Base-by-base conservation (phyloP, 805 yeast genomes). In the Yarrowia porcina region DNA sequence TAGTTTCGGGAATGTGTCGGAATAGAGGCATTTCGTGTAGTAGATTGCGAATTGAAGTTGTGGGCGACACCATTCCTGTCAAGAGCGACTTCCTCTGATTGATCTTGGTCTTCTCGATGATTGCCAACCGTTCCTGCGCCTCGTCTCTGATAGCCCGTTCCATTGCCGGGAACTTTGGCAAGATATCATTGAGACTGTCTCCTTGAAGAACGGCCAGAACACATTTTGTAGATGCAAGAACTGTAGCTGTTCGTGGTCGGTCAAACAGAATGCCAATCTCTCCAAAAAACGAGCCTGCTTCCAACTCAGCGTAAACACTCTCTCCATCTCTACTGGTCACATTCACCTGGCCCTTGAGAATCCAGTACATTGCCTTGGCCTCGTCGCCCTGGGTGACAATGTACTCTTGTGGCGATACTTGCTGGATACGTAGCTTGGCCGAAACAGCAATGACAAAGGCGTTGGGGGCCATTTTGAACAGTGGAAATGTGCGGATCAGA, bases 251-350 rank as follows among this genome's bases (percentile, higher is more conserved):
- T 67, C 93, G 76, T 18, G 92, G 91, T 56, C 92, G 76, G 70
- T 86, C 85, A 74, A 85, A 87, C 30, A 88, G 73, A 45, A 88
- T 86, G 9, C 93, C 93, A 62, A 88, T 87, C 69, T 88, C 93
- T 13, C 94, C 94, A 70, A 88, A 88, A 66, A 85, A 87, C 20
- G 86, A 79, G 2, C 93, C 93, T 4, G 86, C 80, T 3, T 81
- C 79, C 9, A 88, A 74, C 69, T 86, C 90, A 1, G 92, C 91
- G 68, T 85, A 86, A 3, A 84, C 79, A 3, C 88, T 81, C 73
- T 88, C 93, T 28, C 90, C 92, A 70, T 88, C 94, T 0, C 88
- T 81, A 13, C 89, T 84, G 0, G 90, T 83, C 12, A 88, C 90
- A n/a, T 84, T 83, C 2, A 88, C 93, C 0, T 85, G 80, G 2